These are phyloP conservation scores for Pseudohalonectria lignicola DNA, from an alignment of 2,329 filamentous ascomycete genomes.

Conservation along the genomic window DNA sequence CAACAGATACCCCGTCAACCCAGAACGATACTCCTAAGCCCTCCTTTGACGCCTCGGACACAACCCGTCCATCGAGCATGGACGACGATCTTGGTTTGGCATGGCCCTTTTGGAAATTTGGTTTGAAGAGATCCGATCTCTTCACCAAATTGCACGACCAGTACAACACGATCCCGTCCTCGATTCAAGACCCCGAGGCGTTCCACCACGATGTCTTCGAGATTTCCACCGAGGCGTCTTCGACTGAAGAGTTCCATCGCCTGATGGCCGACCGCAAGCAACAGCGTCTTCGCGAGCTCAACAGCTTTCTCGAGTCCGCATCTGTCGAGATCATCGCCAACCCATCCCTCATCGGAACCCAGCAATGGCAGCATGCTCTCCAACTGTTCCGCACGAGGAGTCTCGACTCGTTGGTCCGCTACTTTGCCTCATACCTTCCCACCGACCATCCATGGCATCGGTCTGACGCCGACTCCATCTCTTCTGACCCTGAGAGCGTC, in stretches of 20 bases:
- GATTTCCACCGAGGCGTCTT: constrained; percentile 38
- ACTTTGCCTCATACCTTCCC: constrained; percentile 48
- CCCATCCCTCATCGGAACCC: constrained; percentile 44
- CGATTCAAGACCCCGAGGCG: constrained; percentile 47
- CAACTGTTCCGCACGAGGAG: constrained; percentile 49
- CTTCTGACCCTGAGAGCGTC: constrained; percentile 23
- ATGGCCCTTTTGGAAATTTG: constrained; percentile 54
- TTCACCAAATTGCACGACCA: constrained; percentile 45
- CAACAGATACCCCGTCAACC: too few species aligned
- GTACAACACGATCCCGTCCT: constrained; percentile 46
- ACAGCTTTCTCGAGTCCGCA: constrained; percentile 43
- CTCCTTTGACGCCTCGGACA: too few species aligned
- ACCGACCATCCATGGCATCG: constrained; percentile 33
- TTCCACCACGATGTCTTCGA: constrained; percentile 53
- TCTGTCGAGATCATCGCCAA: constrained; percentile 52
- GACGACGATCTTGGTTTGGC: constrained; percentile 39
- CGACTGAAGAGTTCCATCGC: constrained; percentile 41
- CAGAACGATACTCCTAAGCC: too few species aligned
- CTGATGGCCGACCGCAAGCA: constrained; percentile 42
- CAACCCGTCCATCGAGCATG: too few species aligned
- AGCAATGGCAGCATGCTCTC: constrained; percentile 47
- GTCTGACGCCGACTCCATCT: constrained; percentile 10
- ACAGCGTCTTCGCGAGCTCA: constrained; percentile 42
- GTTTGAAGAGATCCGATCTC: constrained; percentile 48
- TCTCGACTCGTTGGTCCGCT: constrained; percentile 48